Conservation (phyloP, 805 yeast genomes). For the Zygosaccharomyces lentus region DNA sequence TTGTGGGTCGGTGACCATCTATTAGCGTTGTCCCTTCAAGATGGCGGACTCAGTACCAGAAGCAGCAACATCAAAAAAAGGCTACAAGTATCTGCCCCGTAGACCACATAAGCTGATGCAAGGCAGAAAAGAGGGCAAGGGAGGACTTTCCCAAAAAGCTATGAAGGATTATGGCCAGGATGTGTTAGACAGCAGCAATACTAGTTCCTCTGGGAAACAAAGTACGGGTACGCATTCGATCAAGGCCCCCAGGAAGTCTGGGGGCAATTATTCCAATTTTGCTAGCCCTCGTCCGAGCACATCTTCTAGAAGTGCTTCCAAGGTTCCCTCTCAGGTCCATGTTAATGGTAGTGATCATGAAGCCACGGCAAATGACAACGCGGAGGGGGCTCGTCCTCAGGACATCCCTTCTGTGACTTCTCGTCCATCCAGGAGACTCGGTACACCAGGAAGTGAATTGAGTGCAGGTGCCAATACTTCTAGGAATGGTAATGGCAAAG, state of each 20-base stretch:
- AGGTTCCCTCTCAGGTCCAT: background rate
- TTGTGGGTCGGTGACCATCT: background rate
- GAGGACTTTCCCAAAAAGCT: conserved; percentile 10
- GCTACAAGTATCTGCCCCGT: background rate
- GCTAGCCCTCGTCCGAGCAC: conserved; percentile 1
- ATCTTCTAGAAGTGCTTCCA: conserved; percentile 1
- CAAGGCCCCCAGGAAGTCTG: conserved; percentile 4
- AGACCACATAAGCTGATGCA: background rate
- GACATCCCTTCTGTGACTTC: conserved; percentile 1
- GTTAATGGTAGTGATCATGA: background rate
- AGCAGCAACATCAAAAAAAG: conserved; percentile 1
- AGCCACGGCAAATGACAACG: background rate
- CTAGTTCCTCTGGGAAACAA: background rate
- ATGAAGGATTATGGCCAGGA: conserved; percentile 14
- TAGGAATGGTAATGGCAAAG: background rate
- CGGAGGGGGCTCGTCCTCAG: conserved; percentile 1
- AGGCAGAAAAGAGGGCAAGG: conserved; percentile 1
- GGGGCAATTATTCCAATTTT: background rate
- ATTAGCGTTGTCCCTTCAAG: background rate
- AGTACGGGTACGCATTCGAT: background rate
- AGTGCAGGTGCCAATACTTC: background rate
- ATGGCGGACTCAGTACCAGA: conserved; percentile 1
- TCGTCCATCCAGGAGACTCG: background rate
- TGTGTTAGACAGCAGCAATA: conserved; percentile 2
- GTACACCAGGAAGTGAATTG: background rate